Evolutionary conservation across 2,329 filamentous ascomycete genomes (phyloP).

Genomic region (Exophiala sp.): DNA sequence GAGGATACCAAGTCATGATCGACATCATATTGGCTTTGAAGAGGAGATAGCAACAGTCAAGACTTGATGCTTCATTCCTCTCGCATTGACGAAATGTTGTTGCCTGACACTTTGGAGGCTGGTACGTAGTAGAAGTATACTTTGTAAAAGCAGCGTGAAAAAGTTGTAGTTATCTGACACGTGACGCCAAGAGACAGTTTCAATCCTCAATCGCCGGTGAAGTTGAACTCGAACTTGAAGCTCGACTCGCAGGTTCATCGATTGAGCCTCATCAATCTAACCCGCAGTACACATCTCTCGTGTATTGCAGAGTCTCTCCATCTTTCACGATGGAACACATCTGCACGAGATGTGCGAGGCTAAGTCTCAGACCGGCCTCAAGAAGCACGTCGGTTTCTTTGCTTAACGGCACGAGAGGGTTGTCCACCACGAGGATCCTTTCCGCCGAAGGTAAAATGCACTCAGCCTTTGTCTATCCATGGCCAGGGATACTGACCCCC

Average conservation of each 20-base stretch:
- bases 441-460: constrained; percentile 11
- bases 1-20: too few species aligned
- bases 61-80: too few species aligned
- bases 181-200: not conserved
- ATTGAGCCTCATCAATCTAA: not conserved
- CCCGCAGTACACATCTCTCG: not conserved
- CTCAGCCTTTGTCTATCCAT: not conserved
- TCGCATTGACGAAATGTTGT: too few species aligned
- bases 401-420: constrained; percentile 2
- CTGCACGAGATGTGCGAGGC: constrained; percentile 16
- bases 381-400: not conserved
- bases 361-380: constrained; percentile 6
- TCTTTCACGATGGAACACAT: constrained; percentile 14
- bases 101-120: too few species aligned
- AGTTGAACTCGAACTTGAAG: not conserved
- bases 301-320: not conserved
- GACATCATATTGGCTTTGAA: too few species aligned
- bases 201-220: not conserved
- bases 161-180: not conserved
- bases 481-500: not conserved
- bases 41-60: too few species aligned
- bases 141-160: not conserved
- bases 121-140: too few species aligned
- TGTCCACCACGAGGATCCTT: constrained; percentile 7
- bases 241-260: not conserved